These are phyloP conservation scores for Oryza rufipogon DNA, from an alignment of 176 grass and related monocot genomes.

Conservation along the genomic window DNA sequence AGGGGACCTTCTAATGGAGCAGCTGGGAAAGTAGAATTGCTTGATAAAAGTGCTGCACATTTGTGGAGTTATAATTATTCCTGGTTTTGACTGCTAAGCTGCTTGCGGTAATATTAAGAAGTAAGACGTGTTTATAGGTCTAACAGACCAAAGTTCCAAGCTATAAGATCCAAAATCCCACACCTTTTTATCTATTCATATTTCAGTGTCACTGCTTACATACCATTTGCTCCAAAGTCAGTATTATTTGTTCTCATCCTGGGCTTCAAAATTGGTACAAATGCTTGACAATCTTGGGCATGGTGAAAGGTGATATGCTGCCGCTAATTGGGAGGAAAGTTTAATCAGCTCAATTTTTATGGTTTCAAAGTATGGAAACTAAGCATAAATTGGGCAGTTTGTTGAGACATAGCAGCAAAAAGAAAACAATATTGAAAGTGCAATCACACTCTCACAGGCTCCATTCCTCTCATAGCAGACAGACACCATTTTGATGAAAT, in stretches of 20 bases:
- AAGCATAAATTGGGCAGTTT: too few species aligned
- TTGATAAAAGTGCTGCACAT: background rate
- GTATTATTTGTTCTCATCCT: background rate
- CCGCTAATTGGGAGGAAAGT: too few species aligned
- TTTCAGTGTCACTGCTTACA: background rate
- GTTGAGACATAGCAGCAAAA: too few species aligned
- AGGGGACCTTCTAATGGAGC: background rate
- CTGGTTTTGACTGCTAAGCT: slow-evolving; percentile 1
- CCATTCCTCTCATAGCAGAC: too few species aligned
- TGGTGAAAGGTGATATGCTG: too few species aligned
- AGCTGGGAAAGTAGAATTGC: slow-evolving; percentile 10
- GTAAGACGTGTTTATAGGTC: background rate
- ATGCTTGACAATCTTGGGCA: background rate
- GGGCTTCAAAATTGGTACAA: background rate
- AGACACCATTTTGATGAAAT: too few species aligned
- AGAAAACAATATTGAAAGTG: too few species aligned
- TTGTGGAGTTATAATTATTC: background rate
- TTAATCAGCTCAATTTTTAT: too few species aligned
- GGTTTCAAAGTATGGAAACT: too few species aligned
- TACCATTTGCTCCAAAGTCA: background rate
- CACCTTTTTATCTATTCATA: background rate
- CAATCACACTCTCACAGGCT: too few species aligned
- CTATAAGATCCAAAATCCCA: background rate
- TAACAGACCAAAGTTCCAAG: slow-evolving; percentile 22
- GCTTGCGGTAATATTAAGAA: background rate